Evolutionary conservation across 2,329 filamentous ascomycete species (phyloP).

Genomic region (Epichloe gansuensis): DNA sequence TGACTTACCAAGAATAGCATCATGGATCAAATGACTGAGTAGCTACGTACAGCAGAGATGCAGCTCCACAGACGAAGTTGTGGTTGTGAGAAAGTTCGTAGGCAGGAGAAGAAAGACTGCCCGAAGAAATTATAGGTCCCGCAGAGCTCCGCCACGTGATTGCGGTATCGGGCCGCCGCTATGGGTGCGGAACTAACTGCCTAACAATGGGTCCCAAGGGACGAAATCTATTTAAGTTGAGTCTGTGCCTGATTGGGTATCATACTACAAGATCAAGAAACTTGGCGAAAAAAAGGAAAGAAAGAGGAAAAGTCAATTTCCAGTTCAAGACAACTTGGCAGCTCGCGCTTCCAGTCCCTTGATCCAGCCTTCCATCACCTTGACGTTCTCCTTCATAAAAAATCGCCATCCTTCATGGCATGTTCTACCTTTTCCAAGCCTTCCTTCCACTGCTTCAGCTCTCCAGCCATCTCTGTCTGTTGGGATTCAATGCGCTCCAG

Average conservation of each 20-base stretch:
- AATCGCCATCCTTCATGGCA: slow-evolving; percentile 58
- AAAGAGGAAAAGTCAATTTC: too few relatives aligned
- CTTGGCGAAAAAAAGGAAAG: background rate
- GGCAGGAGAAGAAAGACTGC: background rate
- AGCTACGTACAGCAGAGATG: background rate
- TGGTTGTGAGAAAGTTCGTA: background rate
- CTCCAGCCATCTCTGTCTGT: slow-evolving; percentile 70
- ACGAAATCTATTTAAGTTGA: background rate
- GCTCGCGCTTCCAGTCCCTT: slow-evolving; percentile 74
- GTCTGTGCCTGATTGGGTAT: slow-evolving; percentile 8
- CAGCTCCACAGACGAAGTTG: background rate
- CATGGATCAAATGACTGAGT: background rate
- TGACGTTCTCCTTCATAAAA: slow-evolving; percentile 67
- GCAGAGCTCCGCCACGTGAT: background rate
- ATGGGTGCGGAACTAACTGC: background rate
- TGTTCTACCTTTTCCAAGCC: slow-evolving; percentile 69
- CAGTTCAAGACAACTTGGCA: slow-evolving; percentile 36
- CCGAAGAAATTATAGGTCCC: background rate
- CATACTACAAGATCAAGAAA: slow-evolving; percentile 1
- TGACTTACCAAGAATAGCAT: slow-evolving; percentile 7
- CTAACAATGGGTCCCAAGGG: background rate
- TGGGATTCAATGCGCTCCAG: slow-evolving; percentile 65
- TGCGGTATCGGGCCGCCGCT: background rate
- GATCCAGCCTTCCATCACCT: slow-evolving; percentile 80
- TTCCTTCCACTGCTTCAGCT: slow-evolving; percentile 77